Conservation (phyloP, 2,329 filamentous ascomycete genomes). For the Ophiostoma ulmi region DNA sequence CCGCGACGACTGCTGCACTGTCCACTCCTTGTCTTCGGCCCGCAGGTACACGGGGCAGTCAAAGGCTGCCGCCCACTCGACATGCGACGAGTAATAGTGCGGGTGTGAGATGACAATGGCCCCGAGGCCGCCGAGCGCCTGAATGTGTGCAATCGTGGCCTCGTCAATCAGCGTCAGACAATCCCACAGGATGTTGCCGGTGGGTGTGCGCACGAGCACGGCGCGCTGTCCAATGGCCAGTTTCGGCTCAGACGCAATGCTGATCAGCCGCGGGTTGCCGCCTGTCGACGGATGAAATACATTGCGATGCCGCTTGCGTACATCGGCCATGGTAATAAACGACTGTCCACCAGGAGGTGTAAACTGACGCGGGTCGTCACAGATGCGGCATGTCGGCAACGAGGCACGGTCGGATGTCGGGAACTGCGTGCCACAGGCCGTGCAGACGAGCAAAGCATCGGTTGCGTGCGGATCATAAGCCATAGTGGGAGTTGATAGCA, state of each 20-base stretch:
- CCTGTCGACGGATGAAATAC: slow-evolving; percentile 43
- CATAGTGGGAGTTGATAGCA: slow-evolving; percentile 47
- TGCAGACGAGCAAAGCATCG: slow-evolving; percentile 51
- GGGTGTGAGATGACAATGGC: slow-evolving; percentile 76
- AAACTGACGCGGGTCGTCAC: slow-evolving; percentile 68
- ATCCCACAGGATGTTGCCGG: slow-evolving; percentile 76
- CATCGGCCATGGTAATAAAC: slow-evolving; percentile 55
- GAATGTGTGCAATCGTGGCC: slow-evolving; percentile 55
- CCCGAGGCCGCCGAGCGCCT: slow-evolving; percentile 56
- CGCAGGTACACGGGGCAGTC: slow-evolving; percentile 65
- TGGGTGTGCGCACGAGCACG: slow-evolving; percentile 59
- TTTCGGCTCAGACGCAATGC: slow-evolving; percentile 49
- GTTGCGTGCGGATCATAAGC: slow-evolving; percentile 25
- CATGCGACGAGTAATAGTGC: slow-evolving; percentile 74
- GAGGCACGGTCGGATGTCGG: slow-evolving; percentile 45
- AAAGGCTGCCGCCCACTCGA: slow-evolving; percentile 67
- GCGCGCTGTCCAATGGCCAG: slow-evolving; percentile 72
- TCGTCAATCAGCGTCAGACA: slow-evolving; percentile 65
- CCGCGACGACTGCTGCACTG: slow-evolving; percentile 43
- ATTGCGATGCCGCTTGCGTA: slow-evolving; percentile 48
- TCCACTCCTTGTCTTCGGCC: slow-evolving; percentile 61
- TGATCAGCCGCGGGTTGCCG: slow-evolving; percentile 42
- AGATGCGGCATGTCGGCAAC: slow-evolving; percentile 60
- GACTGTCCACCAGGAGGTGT: slow-evolving; percentile 59
- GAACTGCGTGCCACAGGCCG: slow-evolving; percentile 66